These are phyloP conservation scores for Lonicera japonica DNA, from an alignment of 129 eudicot species.

Conservation along the genomic window DNA sequence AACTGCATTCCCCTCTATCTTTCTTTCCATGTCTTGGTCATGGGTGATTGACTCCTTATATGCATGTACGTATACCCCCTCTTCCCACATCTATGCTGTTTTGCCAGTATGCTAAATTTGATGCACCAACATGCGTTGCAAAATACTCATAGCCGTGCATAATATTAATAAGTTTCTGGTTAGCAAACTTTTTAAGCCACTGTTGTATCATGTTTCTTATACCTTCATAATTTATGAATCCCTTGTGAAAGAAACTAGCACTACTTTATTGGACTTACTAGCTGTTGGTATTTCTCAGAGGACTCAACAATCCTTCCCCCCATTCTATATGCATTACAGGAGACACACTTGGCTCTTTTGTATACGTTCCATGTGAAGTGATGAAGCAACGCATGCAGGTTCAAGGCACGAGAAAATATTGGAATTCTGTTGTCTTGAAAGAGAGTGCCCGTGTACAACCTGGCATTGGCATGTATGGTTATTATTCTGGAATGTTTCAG, in stretches of 20 bases:
- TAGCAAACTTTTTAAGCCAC: background rate
- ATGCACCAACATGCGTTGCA: background rate
- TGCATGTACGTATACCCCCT: no score
- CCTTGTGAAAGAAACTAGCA: background rate
- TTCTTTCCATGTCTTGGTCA: background rate
- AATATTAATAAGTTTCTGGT: background rate
- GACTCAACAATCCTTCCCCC: background rate
- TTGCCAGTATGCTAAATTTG: background rate
- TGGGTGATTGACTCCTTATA: no score
- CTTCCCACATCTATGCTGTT: no score
- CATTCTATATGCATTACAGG: constrained; percentile 42
- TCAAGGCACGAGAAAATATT: constrained; percentile 79
- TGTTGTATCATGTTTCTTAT: background rate
- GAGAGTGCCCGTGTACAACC: constrained; percentile 32
- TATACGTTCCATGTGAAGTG: constrained; percentile 98
- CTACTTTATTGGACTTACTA: background rate
- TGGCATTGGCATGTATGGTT: constrained; percentile 54
- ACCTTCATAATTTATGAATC: background rate
- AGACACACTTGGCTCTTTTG: constrained; percentile 87
- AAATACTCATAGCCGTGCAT: background rate
- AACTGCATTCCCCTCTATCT: background rate
- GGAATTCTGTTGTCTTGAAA: constrained; percentile 61
- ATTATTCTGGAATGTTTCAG: constrained; percentile 90
- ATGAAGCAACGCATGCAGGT: constrained; percentile 97
- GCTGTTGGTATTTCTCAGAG: background rate